phyloP scores from a whole-genome alignment of 1,139 yeast species.

The Groenewaldozyma sp. region DNA sequence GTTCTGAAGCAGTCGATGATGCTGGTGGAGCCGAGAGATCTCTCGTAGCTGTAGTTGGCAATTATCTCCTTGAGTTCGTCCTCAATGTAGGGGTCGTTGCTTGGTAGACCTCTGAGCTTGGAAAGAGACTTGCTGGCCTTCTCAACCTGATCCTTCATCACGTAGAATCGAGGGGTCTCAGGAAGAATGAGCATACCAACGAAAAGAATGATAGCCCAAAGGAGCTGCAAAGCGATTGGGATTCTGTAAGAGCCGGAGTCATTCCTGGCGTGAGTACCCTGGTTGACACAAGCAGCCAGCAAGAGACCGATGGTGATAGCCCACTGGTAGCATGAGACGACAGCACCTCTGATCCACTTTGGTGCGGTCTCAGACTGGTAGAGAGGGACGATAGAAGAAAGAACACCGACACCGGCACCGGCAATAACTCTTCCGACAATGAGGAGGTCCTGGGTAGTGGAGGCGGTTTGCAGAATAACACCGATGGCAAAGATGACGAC shows the following conservation, averaged over 20 bases:
- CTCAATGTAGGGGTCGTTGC: constrained; percentile 48
- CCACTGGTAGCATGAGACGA: constrained; percentile 59
- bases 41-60: constrained; percentile 41
- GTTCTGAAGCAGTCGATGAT: constrained; percentile 49
- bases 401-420: constrained; percentile 33
- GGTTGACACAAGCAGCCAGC: constrained; percentile 57
- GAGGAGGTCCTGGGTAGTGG: constrained; percentile 62
- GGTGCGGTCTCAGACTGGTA: constrained; percentile 62
- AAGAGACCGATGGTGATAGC: constrained; percentile 62
- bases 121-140: constrained; percentile 54
- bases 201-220: constrained; percentile 33
- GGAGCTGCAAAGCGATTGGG: constrained; percentile 40
- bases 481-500: constrained; percentile 43
- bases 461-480: constrained; percentile 56
- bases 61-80: constrained; percentile 47
- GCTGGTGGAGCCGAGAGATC: constrained; percentile 54
- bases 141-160: constrained; percentile 42
- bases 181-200: constrained; percentile 58
- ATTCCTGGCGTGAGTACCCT: constrained; percentile 44
- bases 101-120: constrained; percentile 45
- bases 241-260: constrained; percentile 60
- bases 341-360: constrained; percentile 57
- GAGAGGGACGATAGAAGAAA: constrained; percentile 15
- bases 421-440: constrained; percentile 46
- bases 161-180: constrained; percentile 66